Evolutionary conservation across 371 early-diverging fungal species (phyloP), one percentile per base, ranked within the genome.

Genomic region (Batrachochytrium dendrobatidis): DNA sequence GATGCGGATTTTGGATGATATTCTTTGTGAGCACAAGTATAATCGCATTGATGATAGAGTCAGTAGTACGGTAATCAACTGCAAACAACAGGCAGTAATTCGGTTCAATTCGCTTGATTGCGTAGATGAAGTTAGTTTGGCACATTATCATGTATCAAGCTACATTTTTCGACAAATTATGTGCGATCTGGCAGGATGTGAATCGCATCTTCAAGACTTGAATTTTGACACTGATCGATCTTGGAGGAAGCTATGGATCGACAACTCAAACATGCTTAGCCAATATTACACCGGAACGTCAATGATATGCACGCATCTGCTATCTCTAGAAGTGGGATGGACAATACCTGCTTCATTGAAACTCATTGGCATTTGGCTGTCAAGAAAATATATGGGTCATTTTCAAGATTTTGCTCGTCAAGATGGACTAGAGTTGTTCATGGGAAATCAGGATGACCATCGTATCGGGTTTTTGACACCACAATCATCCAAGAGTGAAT

Each of bases 21-120:
- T n/a, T n/a, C n/a, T n/a, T n/a, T n/a, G n/a, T n/a, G n/a, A n/a
- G n/a, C n/a, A n/a, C n/a, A n/a, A n/a, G n/a, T n/a, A n/a, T n/a
- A n/a, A n/a, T n/a, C n/a, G n/a, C n/a, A n/a, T n/a, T n/a, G n/a
- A n/a, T n/a, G n/a, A n/a, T n/a, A n/a, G n/a, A n/a, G n/a, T n/a
- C n/a, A n/a, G n/a, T n/a, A n/a, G n/a, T n/a, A n/a, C n/a, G n/a
- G 39, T n/a, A 12, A n/a, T 39, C 39, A n/a, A 39, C 12, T n/a
- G 39, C 39, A 39, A 39, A n/a, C 68, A 67, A 53, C 33, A 18
- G 15, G 67, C 63, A 7, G 53, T 58, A 8, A 32, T 62, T 33
- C 24, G 69, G 7, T 32, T 69, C 8, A 62, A 69, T 54, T 58
- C 56, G 15, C 22, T 69, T 5, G 66, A 69, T 29, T 64, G 69